phyloP scores from a whole-genome alignment of 495 filamentous ascomycete species.

The Aspergillus panamensis region DNA sequence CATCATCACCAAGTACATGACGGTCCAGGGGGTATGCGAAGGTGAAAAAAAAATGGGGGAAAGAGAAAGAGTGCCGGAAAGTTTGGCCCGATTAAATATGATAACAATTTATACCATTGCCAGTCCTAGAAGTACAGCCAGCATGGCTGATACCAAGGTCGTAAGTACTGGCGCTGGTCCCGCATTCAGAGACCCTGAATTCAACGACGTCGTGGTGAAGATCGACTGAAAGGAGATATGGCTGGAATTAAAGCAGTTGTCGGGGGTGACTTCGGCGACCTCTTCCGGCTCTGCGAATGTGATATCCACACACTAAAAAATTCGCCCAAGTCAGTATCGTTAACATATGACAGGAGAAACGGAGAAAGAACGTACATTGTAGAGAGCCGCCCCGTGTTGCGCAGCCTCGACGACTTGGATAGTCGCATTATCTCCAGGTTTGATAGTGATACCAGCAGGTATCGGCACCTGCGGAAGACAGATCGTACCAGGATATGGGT shows the following conservation, averaged over 20 bases:
- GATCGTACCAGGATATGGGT: slow-evolving; percentile 79
- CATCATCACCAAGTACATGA: background rate
- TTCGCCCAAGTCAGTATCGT: slow-evolving; percentile 17
- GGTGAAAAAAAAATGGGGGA: slow-evolving; percentile 15
- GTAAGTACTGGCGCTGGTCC: slow-evolving; percentile 7
- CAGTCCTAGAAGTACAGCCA: slow-evolving; percentile 23
- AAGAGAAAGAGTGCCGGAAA: slow-evolving; percentile 18
- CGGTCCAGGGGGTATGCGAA: background rate
- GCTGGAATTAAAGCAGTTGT: slow-evolving; percentile 82
- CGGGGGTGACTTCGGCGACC: slow-evolving; percentile 64
- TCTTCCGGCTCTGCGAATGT: slow-evolving; percentile 75
- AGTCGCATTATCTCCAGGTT: slow-evolving; percentile 84
- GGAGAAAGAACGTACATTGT: slow-evolving; percentile 64
- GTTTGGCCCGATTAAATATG: slow-evolving; percentile 1
- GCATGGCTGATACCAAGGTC: slow-evolving; percentile 23
- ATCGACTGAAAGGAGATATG: slow-evolving; percentile 71
- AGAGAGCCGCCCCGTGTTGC: slow-evolving; percentile 83
- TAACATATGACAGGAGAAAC: background rate
- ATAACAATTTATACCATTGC: slow-evolving; percentile 27
- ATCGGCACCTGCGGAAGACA: slow-evolving; percentile 91
- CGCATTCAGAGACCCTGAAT: slow-evolving; percentile 33
- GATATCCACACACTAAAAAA: slow-evolving; percentile 80
- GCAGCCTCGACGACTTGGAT: slow-evolving; percentile 91
- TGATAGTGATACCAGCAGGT: slow-evolving; percentile 66
- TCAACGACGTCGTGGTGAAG: slow-evolving; percentile 61